phyloP scores from a whole-genome alignment of 2,329 filamentous ascomycete species.

The Verticillium longisporum region DNA sequence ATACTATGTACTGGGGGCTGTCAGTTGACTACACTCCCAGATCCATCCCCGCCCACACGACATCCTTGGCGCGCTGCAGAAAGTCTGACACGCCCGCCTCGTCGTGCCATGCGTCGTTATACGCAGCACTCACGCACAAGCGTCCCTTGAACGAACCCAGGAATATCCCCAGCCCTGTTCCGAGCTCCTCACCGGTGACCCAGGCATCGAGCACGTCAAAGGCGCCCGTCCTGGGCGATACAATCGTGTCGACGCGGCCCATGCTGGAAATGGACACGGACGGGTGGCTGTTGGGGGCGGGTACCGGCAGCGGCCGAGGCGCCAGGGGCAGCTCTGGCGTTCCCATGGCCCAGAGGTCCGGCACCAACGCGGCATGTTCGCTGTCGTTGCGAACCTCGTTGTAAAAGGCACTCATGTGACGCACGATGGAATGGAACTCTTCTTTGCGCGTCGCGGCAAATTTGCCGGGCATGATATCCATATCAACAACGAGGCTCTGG shows the following conservation, averaged over 20 bases:
- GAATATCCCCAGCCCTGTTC: slow-evolving; percentile 29
- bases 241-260: slow-evolving; percentile 25
- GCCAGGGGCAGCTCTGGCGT: slow-evolving; percentile 3
- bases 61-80: slow-evolving; percentile 13
- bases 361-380: slow-evolving; percentile 14
- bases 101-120: slow-evolving; percentile 35
- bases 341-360: not conserved
- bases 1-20: no score
- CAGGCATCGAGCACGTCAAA: slow-evolving; percentile 28
- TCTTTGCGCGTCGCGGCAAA: slow-evolving; percentile 1
- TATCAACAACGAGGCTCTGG: slow-evolving; percentile 17
- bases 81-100: slow-evolving; percentile 12
- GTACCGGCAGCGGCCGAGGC: slow-evolving; percentile 12
- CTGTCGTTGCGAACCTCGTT: slow-evolving; percentile 18
- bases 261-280: slow-evolving; percentile 26
- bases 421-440: slow-evolving; percentile 18
- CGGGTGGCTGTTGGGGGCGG: slow-evolving; percentile 16
- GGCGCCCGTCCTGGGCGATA: slow-evolving; percentile 16
- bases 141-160: slow-evolving; percentile 27
- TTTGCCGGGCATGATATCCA: slow-evolving; percentile 9
- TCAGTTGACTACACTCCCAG: not conserved
- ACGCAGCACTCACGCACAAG: slow-evolving; percentile 30
- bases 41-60: not conserved
- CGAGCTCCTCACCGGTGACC: slow-evolving; percentile 37
- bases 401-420: slow-evolving; percentile 20